phyloP scores from a whole-genome alignment of 495 filamentous ascomycete genomes.

The Parachaetomium inaequale region DNA sequence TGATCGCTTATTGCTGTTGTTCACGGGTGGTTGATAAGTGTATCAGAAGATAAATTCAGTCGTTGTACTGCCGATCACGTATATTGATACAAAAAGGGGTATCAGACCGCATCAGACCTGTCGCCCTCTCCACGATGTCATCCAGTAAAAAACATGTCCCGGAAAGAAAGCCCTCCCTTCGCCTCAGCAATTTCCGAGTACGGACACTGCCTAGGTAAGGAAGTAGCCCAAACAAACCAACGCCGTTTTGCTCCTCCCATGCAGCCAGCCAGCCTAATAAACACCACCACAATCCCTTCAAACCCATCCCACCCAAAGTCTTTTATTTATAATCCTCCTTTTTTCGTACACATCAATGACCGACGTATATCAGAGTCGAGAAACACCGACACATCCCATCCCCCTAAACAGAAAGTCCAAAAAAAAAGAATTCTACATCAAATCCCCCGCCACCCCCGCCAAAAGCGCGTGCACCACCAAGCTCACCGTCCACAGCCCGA shows the following conservation, averaged over 20 bases:
- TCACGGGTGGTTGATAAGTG: no score
- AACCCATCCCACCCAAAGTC: background rate
- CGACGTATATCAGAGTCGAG: background rate
- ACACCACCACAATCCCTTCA: background rate
- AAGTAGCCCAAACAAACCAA: no score
- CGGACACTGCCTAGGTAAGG: background rate
- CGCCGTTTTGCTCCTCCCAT: slow-evolving; percentile 12
- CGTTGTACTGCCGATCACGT: background rate
- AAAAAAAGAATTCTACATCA: slow-evolving; percentile 41
- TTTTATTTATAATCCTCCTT: background rate
- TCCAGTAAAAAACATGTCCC: background rate
- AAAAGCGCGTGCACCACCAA: slow-evolving; percentile 90
- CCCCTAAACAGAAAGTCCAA: background rate
- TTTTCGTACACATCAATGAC: slow-evolving; percentile 2
- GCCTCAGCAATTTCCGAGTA: background rate
- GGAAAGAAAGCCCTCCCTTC: background rate
- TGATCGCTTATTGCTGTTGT: background rate
- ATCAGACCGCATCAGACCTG: background rate
- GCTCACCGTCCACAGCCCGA: slow-evolving; percentile 92
- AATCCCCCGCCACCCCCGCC: slow-evolving; percentile 87
- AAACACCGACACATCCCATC: background rate
- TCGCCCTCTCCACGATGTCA: background rate
- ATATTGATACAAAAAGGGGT: slow-evolving; percentile 8
- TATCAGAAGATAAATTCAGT: no score
- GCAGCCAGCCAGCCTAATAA: background rate